These are phyloP conservation scores for Pharnaceum exiguum DNA, from an alignment of 148 eudicot species.

Conservation along the genomic window DNA sequence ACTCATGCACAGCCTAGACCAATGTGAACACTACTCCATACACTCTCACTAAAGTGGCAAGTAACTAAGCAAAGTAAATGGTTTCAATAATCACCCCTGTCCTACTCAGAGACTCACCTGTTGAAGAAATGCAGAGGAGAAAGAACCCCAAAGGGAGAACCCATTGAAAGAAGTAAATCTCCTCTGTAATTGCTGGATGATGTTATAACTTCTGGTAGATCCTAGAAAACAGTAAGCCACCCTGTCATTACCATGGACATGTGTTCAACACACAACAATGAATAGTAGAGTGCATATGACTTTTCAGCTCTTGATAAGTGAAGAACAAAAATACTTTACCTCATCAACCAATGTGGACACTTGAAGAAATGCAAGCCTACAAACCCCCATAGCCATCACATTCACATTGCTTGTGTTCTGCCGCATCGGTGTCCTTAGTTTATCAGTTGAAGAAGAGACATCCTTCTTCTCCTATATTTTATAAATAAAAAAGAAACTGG, in stretches of 20 bases:
- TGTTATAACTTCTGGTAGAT: constrained; percentile 40
- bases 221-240: constrained; percentile 52
- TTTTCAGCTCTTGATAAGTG: not conserved
- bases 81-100: too few species aligned
- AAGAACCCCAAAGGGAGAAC: constrained; percentile 93
- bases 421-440: constrained; percentile 16
- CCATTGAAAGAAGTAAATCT: constrained; percentile 75
- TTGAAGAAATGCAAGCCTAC: constrained; percentile 68
- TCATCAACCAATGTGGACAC: constrained; percentile 33
- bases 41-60: not conserved
- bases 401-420: constrained; percentile 24
- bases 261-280: constrained; percentile 15
- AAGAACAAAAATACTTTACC: constrained; percentile 35
- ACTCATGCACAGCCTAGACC: too few species aligned
- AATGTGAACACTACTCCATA: too few species aligned
- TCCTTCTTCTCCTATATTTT: constrained; percentile 26
- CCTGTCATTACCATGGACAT: constrained; percentile 36
- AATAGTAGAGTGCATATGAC: constrained; percentile 5
- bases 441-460: constrained; percentile 24
- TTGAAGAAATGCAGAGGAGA: constrained; percentile 89
- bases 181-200: constrained; percentile 58
- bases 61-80: constrained; percentile 1
- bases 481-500: constrained; percentile 7
- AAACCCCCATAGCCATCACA: constrained; percentile 40
- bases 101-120: constrained; percentile 42